Base-by-base conservation (phyloP, 495 filamentous ascomycete genomes). In the Cryomyces minteri region DNA sequence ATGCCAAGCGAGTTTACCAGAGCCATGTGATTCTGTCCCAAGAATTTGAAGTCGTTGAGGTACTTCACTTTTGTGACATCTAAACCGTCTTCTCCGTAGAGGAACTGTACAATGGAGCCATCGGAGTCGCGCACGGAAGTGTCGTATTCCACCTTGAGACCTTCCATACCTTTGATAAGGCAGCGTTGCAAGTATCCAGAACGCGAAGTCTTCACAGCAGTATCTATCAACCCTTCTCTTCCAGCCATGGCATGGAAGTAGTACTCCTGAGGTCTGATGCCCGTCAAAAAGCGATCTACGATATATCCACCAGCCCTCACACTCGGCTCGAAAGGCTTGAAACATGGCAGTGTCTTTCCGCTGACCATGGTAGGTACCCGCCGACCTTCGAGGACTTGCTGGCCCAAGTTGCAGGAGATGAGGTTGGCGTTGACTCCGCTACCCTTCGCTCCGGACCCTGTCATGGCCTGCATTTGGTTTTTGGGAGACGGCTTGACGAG, bases 211-310 rank as follows among this genome's bases (percentile, higher is more conserved):
- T 99, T 99, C 53, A 99, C 92, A 46, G 92, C 92, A 37, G 92
- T 99, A 73, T 99, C 92, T 64, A 99, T 96, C 53, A 99, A 68
- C 68, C 92, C 92, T 68, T 99, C 92, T 63, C 92, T 77, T 58
- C 92, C 92, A 54, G 88, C 88, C 92, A 99, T 99, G 58, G 88
- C 84, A 74, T 99, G 92, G 73, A 99, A 99, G 64, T 84, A 99
- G 62, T 92, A 96, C 60, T 96, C 92, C 59, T 99, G 92, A 29
- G 92, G 92, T 46, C 88, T 78, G 47, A 99, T 83, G 45, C 92
- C 92, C 11, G 92, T 96, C 73, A 99, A 84, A 73, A 96, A 99
- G 58, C 92, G 87, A 60, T 93, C 79, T 32, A 80, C 80, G 44
- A 99, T 80, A 59, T 94, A 99, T 31, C 92, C 92, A 51, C 90